A percentile compares a stretch with the other conserved stretches of the same genome.
These are phyloP conservation scores for Chaetomium globosum DNA, from an alignment of 2,329 filamentous ascomycete genomes.

Conservation along the genomic window DNA sequence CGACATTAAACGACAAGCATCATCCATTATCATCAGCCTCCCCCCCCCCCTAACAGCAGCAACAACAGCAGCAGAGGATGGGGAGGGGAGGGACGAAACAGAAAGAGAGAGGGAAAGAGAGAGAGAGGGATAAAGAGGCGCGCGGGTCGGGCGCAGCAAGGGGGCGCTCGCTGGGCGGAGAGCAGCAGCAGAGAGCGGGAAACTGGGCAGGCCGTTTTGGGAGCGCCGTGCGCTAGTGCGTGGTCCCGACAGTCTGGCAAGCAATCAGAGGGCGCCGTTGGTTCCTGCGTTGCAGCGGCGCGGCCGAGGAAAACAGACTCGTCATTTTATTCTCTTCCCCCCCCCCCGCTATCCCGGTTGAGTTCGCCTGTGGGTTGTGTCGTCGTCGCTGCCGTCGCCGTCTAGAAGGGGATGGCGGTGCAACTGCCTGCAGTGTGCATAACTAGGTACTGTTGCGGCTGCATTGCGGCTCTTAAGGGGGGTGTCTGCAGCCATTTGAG, in stretches of 20 bases:
- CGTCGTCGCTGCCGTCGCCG: not conserved
- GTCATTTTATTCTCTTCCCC: not conserved
- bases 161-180: too few species aligned
- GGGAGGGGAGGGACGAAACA: not conserved
- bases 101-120: not conserved
- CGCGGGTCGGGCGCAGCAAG: not conserved
- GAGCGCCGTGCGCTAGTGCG: not conserved
- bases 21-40: not conserved
- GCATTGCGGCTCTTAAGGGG: conserved; percentile 15
- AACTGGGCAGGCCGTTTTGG: not conserved
- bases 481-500: conserved; percentile 9
- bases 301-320: conserved; percentile 9
- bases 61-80: not conserved
- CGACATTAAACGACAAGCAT: not conserved
- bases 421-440: not conserved
- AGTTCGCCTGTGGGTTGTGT: not conserved
- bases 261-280: conserved; percentile 11
- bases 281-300: conserved; percentile 15
- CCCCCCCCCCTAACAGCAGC: too few species aligned
- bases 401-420: not conserved
- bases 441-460: not conserved
- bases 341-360: not conserved
- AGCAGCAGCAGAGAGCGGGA: too few species aligned
- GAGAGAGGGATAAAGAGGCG: not conserved
- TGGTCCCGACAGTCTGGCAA: conserved; percentile 14